These are phyloP conservation scores for Trametes cinnabarina DNA, from an alignment of 768 basidiomycete species.

Conservation along the genomic window DNA sequence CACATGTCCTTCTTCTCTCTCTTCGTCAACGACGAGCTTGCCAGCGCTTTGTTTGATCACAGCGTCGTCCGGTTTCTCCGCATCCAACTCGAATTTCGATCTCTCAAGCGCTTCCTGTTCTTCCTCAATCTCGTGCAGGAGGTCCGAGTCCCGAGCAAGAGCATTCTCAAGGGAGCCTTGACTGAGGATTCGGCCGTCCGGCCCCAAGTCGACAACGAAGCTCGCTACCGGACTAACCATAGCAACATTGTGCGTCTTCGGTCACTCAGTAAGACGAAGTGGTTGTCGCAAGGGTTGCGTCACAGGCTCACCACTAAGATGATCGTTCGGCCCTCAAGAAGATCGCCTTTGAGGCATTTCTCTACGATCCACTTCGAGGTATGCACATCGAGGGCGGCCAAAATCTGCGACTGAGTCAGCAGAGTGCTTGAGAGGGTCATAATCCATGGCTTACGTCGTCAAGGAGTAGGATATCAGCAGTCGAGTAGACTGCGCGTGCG, in stretches of 20 bases:
- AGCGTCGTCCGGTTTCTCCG: slow-evolving; percentile 15
- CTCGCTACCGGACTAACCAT: slow-evolving; percentile 50
- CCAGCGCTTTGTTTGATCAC: slow-evolving; percentile 37
- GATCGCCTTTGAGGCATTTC: slow-evolving; percentile 42
- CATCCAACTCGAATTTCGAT: slow-evolving; percentile 24
- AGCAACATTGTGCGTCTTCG: slow-evolving; percentile 49
- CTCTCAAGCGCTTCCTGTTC: slow-evolving; percentile 23
- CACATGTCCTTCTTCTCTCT: slow-evolving; percentile 58
- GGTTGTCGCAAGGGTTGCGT: not conserved
- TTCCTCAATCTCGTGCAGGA: slow-evolving; percentile 26
- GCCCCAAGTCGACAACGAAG: slow-evolving; percentile 50
- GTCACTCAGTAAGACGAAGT: too few species aligned
- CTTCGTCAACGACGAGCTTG: slow-evolving; percentile 63
- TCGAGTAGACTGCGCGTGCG: slow-evolving; percentile 38
- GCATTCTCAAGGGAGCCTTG: slow-evolving; percentile 47
- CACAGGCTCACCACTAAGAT: slow-evolving; percentile 42
- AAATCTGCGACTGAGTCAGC: slow-evolving; percentile 24
- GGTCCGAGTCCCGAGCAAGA: slow-evolving; percentile 37
- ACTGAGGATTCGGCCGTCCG: slow-evolving; percentile 48
- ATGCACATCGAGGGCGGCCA: slow-evolving; percentile 48
- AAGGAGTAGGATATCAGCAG: slow-evolving; percentile 35
- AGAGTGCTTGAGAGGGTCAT: not conserved
- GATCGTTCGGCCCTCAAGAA: slow-evolving; percentile 44
- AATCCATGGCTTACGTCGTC: slow-evolving; percentile 33
- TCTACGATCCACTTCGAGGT: slow-evolving; percentile 49